Evolutionary conservation across 768 basidiomycete genomes (phyloP).

Genomic region (Amanita pseudoporphyria): DNA sequence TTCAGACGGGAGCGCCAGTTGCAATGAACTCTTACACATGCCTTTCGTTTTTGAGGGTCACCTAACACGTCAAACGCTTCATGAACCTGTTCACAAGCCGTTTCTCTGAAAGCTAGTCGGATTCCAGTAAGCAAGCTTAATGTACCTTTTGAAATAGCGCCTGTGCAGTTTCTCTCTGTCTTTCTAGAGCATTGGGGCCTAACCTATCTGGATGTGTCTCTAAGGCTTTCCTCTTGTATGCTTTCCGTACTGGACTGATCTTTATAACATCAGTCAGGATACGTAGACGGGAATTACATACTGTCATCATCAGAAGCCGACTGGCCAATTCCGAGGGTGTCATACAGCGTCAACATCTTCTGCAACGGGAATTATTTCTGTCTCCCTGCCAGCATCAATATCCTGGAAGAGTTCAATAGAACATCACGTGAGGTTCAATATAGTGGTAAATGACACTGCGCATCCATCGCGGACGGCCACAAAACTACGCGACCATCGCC

Average conservation of each 20-base stretch:
- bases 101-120: not conserved
- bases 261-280: not conserved
- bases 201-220: constrained; percentile 73
- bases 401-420: not conserved
- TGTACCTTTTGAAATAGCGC: constrained; percentile 50
- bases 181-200: constrained; percentile 38
- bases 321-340: constrained; percentile 35
- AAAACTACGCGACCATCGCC: no score
- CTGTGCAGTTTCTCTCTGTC: constrained; percentile 44
- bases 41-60: constrained; percentile 46
- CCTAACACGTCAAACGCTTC: constrained; percentile 54
- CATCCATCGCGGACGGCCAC: no score
- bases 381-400: no score
- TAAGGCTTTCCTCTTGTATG: constrained; percentile 56
- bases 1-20: not conserved
- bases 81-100: constrained; percentile 33
- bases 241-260: constrained; percentile 42
- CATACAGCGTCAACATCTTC: constrained; percentile 19
- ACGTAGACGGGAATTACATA: constrained; percentile 16
- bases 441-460: no score
- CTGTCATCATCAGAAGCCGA: constrained; percentile 44
- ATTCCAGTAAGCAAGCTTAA: not conserved
- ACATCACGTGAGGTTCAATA: not conserved
- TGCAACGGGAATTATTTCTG: not conserved
- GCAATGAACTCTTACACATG: constrained; percentile 15